phyloP scores from a whole-genome alignment of 306 rosid species.

The Quercus berberidifolia region DNA sequence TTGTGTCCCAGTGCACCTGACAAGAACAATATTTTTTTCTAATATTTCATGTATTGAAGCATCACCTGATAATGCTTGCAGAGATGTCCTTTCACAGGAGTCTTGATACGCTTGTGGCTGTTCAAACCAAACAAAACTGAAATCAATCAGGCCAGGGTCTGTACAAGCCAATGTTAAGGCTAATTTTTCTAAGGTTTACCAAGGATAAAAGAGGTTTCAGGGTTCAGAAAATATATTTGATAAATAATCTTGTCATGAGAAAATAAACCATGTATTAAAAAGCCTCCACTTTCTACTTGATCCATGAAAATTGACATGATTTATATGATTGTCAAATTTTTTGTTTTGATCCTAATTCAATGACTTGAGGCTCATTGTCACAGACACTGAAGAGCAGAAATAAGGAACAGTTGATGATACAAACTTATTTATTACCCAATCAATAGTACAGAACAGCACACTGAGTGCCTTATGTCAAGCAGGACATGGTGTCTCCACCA shows the following conservation, averaged over 20 bases:
- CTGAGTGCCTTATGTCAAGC: background rate
- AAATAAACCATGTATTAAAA: background rate
- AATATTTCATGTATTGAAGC: background rate
- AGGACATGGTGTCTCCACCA: background rate
- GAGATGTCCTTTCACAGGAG: slow-evolving; percentile 4
- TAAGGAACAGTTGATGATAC: background rate
- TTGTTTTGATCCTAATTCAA: background rate
- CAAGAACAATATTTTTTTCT: background rate
- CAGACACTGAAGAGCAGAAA: background rate
- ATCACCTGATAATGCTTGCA: slow-evolving; percentile 4
- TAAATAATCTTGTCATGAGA: background rate
- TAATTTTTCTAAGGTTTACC: background rate
- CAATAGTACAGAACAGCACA: background rate
- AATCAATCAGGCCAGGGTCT: background rate
- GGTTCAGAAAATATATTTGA: background rate
- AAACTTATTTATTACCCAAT: background rate
- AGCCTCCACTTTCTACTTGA: background rate
- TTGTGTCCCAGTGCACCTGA: background rate
- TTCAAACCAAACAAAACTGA: background rate
- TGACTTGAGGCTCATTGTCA: background rate
- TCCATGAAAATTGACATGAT: background rate
- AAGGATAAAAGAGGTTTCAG: background rate
- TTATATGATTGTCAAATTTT: background rate
- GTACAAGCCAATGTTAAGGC: background rate
- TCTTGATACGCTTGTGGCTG: slow-evolving; percentile 1